These are phyloP conservation scores for Echeveria elegans DNA, from an alignment of 164 flowering plant species.

Conservation along the genomic window DNA sequence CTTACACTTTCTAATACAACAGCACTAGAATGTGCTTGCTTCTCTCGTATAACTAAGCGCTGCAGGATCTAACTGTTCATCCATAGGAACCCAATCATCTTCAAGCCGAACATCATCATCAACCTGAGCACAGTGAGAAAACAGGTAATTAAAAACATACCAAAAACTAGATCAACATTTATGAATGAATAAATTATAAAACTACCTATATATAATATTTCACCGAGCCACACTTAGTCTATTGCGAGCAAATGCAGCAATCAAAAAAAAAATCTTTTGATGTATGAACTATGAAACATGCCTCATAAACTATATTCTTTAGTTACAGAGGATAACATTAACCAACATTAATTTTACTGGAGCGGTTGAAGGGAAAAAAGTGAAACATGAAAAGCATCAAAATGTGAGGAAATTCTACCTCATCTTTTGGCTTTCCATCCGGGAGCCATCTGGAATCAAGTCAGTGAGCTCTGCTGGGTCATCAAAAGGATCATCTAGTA, in stretches of 20 bases:
- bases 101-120: constrained; percentile 85
- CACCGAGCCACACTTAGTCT: neutral
- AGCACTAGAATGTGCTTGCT: constrained; percentile 87
- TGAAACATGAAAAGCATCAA: neutral
- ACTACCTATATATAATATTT: neutral
- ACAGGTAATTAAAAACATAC: neutral
- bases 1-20: constrained; percentile 90
- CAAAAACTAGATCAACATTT: neutral
- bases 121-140: constrained; percentile 26
- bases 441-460: constrained; percentile 78
- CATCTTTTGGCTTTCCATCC: constrained; percentile 81
- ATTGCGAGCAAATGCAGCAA: neutral
- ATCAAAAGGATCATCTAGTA: constrained; percentile 90
- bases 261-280: neutral
- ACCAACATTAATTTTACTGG: neutral
- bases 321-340: neutral
- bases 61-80: constrained; percentile 50
- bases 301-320: too few species aligned
- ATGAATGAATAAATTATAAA: neutral
- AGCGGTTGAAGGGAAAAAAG: neutral
- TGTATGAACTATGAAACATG: too few species aligned
- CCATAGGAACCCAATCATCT: constrained; percentile 98
- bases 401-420: constrained; percentile 33
- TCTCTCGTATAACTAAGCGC: constrained; percentile 60
- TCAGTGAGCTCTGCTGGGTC: constrained; percentile 77